These are phyloP conservation scores for Teratosphaeria epicoccoides DNA, from an alignment of 2,329 filamentous ascomycete genomes.

Conservation along the genomic window DNA sequence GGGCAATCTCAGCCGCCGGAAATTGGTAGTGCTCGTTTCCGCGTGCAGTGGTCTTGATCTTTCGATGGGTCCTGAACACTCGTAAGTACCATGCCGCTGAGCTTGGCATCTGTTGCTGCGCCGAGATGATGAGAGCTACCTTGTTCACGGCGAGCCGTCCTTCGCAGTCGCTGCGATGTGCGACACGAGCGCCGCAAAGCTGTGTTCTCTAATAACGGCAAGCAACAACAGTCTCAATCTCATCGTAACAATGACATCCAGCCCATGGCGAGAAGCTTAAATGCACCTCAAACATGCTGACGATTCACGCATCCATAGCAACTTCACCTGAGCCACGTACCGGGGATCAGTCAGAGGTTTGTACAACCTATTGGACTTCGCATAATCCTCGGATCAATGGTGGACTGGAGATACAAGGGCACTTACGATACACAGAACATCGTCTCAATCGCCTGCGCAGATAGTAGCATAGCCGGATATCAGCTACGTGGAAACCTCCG, in stretches of 20 bases:
- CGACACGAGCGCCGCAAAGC: too few species aligned
- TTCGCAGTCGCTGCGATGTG: too few species aligned
- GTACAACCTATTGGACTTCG: not conserved
- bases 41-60: not conserved
- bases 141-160: not conserved
- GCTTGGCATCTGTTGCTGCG: not conserved
- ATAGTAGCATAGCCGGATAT: slow-evolving; percentile 24
- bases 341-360: not conserved
- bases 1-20: too few species aligned
- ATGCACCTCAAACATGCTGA: not conserved
- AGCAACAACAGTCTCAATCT: too few species aligned
- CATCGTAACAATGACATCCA: too few species aligned
- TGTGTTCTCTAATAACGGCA: too few species aligned
- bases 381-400: too few species aligned
- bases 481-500: slow-evolving; percentile 21
- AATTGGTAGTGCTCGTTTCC: too few species aligned
- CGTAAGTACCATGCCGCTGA: not conserved
- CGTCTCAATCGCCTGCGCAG: slow-evolving; percentile 15
- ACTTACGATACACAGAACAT: slow-evolving; percentile 10
- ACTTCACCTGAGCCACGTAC: not conserved
- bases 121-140: not conserved
- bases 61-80: not conserved
- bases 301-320: not conserved
- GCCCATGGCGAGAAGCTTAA: too few species aligned
- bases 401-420: too few species aligned